Percentiles rank a stretch among this genome's conserved stretches.
These are phyloP conservation scores for Agrocybe chaxingu DNA, from an alignment of 768 basidiomycete species.

Conservation along the genomic window DNA sequence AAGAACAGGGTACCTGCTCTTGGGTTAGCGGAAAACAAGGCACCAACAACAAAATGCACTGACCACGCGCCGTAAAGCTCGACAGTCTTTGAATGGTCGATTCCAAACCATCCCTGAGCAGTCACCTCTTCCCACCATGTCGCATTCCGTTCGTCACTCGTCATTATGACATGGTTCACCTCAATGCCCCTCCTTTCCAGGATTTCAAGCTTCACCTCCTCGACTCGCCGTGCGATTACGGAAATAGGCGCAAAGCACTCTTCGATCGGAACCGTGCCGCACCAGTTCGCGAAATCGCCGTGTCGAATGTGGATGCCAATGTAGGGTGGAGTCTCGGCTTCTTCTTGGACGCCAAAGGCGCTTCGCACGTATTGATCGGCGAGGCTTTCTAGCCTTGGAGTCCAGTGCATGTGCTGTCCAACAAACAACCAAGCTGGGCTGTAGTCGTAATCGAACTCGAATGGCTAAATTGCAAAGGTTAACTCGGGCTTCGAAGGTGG, in stretches of 20 bases:
- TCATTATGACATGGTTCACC: constrained; percentile 58
- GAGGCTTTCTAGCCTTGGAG: constrained; percentile 33
- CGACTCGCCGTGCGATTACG: constrained; percentile 50
- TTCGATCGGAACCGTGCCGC: constrained; percentile 34
- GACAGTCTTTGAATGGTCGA: constrained; percentile 48
- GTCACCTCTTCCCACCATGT: constrained; percentile 58
- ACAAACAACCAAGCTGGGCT: constrained; percentile 58
- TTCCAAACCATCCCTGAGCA: constrained; percentile 45
- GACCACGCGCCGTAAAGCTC: constrained; percentile 50
- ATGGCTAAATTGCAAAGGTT: constrained; percentile 32
- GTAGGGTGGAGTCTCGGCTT: constrained; percentile 45
- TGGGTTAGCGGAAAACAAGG: constrained; percentile 1
- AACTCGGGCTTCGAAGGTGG: background rate
- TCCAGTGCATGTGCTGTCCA: constrained; percentile 52
- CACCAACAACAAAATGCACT: constrained; percentile 12
- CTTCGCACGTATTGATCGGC: constrained; percentile 43
- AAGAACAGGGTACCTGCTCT: constrained; percentile 63
- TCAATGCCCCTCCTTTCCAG: constrained; percentile 38
- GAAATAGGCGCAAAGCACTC: constrained; percentile 56
- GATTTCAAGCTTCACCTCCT: constrained; percentile 51
- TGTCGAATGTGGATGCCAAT: constrained; percentile 58
- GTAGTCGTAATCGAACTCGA: constrained; percentile 54
- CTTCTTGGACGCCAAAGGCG: constrained; percentile 35
- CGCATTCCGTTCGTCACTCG: constrained; percentile 56
- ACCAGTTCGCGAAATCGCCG: constrained; percentile 49